Evolutionary conservation across 768 basidiomycete genomes (phyloP).

Genomic region (Panaeolus papilionaceus): DNA sequence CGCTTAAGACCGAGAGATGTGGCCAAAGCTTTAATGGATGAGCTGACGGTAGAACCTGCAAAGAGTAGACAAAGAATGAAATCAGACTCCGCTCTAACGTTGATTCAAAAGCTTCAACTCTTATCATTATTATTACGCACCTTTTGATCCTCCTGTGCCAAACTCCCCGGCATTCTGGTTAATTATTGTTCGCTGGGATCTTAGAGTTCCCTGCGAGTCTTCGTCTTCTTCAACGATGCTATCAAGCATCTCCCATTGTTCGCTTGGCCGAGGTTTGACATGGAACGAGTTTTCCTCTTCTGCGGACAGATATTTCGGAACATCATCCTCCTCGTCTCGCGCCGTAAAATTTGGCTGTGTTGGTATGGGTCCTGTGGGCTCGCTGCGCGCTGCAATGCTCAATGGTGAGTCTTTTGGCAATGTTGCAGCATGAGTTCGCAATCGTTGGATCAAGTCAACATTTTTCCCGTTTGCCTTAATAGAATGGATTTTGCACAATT

Average conservation of each 20-base stretch:
- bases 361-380: slow-evolving; percentile 35
- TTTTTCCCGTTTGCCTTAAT: slow-evolving; percentile 86
- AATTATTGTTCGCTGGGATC: slow-evolving; percentile 48
- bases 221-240: slow-evolving; percentile 76
- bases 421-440: slow-evolving; percentile 71
- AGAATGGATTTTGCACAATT: slow-evolving; percentile 83
- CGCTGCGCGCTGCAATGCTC: slow-evolving; percentile 60
- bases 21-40: slow-evolving; percentile 81
- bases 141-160: slow-evolving; percentile 68
- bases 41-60: slow-evolving; percentile 65
- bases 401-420: slow-evolving; percentile 63
- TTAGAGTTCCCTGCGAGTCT: slow-evolving; percentile 59
- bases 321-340: slow-evolving; percentile 34
- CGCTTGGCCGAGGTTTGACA: slow-evolving; percentile 64
- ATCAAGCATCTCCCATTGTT: slow-evolving; percentile 90
- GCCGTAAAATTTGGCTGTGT: slow-evolving; percentile 24
- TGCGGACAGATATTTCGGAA: slow-evolving; percentile 28
- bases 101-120: slow-evolving; percentile 8
- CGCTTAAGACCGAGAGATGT: slow-evolving; percentile 72
- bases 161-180: slow-evolving; percentile 65
- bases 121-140: slow-evolving; percentile 42
- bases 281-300: slow-evolving; percentile 24
- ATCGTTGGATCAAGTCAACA: slow-evolving; percentile 68
- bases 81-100: slow-evolving; percentile 17
- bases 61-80: slow-evolving; percentile 23